Percentiles rank a stretch among this genome's conserved stretches.
Evolutionary conservation across 2,329 filamentous ascomycete genomes (phyloP).

Genomic region (Pyricularia sp.): DNA sequence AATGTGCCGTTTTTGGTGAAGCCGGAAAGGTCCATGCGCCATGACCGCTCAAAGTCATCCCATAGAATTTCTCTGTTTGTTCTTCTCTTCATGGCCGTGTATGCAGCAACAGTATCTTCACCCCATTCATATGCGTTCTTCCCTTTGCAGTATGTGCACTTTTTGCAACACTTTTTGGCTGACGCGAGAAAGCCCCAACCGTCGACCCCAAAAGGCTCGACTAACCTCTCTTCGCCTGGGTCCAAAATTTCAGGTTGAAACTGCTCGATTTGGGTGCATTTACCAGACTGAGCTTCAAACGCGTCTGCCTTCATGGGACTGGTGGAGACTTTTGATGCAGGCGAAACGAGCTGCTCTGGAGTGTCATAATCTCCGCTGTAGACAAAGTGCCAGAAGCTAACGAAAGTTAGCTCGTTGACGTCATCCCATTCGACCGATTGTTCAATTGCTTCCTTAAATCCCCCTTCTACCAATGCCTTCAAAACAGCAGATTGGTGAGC

Average conservation of each 20-base stretch:
- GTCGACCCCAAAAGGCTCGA: not conserved
- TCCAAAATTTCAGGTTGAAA: not conserved
- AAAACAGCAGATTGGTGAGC: not conserved
- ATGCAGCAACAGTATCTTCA: not conserved
- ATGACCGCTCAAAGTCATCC: not conserved
- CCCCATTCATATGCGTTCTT: not conserved
- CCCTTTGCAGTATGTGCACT: not conserved
- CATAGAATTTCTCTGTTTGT: not conserved
- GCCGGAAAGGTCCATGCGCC: not conserved
- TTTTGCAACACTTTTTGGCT: not conserved
- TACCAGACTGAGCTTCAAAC: not conserved
- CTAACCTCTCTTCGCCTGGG: not conserved
- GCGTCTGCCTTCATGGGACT: not conserved
- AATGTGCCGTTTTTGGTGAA: not conserved
- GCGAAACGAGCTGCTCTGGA: not conserved
- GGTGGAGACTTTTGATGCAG: not conserved
- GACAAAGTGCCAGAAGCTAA: not conserved
- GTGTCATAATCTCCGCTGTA: not conserved
- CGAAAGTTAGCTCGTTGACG: not conserved
- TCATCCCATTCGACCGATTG: not conserved
- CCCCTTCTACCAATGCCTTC: not conserved
- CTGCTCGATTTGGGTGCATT: not conserved
- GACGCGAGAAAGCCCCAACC: not conserved
- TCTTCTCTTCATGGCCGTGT: not conserved
- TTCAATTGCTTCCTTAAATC: not conserved